Base-by-base conservation (phyloP, 2,329 filamentous ascomycete species). In the Eurotiales sp. region DNA sequence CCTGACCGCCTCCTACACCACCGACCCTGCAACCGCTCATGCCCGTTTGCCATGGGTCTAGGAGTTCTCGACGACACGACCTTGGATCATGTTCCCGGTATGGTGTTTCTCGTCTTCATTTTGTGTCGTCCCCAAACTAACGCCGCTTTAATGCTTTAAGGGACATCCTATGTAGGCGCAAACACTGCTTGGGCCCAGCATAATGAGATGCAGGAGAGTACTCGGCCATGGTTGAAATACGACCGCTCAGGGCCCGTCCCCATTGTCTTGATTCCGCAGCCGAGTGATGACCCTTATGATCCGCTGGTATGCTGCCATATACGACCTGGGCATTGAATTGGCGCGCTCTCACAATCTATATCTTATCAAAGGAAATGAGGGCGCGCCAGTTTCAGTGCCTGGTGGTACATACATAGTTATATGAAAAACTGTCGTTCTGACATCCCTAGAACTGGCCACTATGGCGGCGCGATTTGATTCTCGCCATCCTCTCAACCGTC, bases 241-340 rank as follows among this genome's bases (percentile, higher is more conserved):
- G 87, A 91, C 68, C 78, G 69, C 47, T 85, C 77, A 56, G 86
- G 87, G 29, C 74, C 77, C 15, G 69, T 78, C 15, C 82, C 84
- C 46, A 87, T 92, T 61, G 87, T 96, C 59, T 81, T 96, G 27
- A 86, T 95, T 4, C 92, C 92, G 4, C 92, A 96, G 64, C 92
- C 92, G 2, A 91, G 86, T 56, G 87, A 95, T 68, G 89, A 95
- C 66, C 89, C 88, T 3, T 92, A 95, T 66, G 91, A 96, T 69
- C 91, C 90, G 25, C 76, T 96, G 59, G 82, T 85, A 77, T 50
- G 64, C 54, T n/a, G n/a, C n/a, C n/a, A n/a, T n/a, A n/a, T n/a
- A n/a, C n/a, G n/a, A n/a, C n/a, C n/a, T n/a, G n/a, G n/a, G n/a
- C n/a, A n/a, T n/a, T n/a, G n/a, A n/a, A n/a, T n/a, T n/a, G n/a